phyloP scores from a whole-genome alignment of 495 filamentous ascomycete genomes.

The Xylaria cubensis region DNA sequence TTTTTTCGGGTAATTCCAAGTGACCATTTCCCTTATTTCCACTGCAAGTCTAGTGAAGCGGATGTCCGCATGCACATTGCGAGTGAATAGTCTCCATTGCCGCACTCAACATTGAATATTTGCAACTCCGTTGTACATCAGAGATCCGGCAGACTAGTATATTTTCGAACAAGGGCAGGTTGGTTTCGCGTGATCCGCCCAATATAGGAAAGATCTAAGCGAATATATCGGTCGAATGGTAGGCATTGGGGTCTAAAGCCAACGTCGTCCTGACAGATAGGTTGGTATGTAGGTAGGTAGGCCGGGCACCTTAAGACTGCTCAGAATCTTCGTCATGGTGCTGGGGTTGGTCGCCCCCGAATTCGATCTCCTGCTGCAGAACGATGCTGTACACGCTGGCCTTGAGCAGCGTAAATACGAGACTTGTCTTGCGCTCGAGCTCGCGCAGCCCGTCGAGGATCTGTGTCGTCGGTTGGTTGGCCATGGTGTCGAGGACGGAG shows the following conservation, averaged over 20 bases:
- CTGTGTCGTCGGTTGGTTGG: constrained; percentile 68
- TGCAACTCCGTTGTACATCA: background rate
- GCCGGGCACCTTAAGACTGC: background rate
- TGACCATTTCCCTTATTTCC: background rate
- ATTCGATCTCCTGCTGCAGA: constrained; percentile 90
- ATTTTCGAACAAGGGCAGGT: background rate
- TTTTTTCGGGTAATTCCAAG: background rate
- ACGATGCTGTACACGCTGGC: constrained; percentile 99
- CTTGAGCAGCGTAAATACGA: constrained; percentile 94
- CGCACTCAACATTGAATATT: background rate
- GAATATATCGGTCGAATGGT: background rate
- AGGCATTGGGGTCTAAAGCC: background rate
- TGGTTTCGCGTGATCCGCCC: background rate
- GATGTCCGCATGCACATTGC: background rate
- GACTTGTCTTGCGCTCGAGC: constrained; percentile 89
- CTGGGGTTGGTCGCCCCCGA: constrained; percentile 57
- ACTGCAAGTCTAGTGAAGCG: too few relatives aligned
- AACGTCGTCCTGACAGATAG: background rate
- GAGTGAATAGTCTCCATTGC: background rate
- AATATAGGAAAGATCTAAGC: background rate
- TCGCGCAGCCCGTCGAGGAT: constrained; percentile 84
- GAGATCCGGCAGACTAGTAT: background rate
- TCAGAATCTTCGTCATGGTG: constrained; percentile 19
- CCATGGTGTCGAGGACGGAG: constrained; percentile 63
- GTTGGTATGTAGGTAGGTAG: background rate